A percentile compares a stretch with the other conserved stretches of the same genome.
phyloP scores from a whole-genome alignment of 2,329 filamentous ascomycete genomes.

The Verruconis gallopava region DNA sequence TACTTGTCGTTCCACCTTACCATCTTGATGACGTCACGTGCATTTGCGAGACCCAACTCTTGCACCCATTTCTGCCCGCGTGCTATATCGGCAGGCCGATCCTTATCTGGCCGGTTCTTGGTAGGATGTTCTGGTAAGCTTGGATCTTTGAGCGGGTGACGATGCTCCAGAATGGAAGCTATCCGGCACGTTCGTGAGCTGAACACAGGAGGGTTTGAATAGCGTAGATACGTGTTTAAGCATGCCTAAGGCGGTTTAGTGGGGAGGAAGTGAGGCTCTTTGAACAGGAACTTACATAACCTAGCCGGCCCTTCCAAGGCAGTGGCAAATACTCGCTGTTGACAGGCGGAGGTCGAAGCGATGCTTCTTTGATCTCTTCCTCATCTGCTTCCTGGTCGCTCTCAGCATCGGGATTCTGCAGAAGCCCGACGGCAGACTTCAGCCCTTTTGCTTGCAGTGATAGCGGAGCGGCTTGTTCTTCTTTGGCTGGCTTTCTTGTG shows the following conservation, averaged over 20 bases:
- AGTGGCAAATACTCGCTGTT: slow-evolving; percentile 74
- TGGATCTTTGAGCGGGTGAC: slow-evolving; percentile 66
- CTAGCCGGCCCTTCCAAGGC: slow-evolving; percentile 80
- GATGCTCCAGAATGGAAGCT: slow-evolving; percentile 76
- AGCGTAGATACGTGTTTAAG: slow-evolving; percentile 80
- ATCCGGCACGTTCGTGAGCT: slow-evolving; percentile 86
- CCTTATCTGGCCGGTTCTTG: slow-evolving; percentile 75
- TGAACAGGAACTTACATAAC: slow-evolving; percentile 49
- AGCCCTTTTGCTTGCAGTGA: not conserved
- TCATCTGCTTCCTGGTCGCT: slow-evolving; percentile 41
- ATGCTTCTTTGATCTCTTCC: slow-evolving; percentile 45
- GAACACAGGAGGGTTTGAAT: slow-evolving; percentile 72
- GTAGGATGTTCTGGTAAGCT: slow-evolving; percentile 64
- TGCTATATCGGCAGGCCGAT: slow-evolving; percentile 50
- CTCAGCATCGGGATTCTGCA: slow-evolving; percentile 23
- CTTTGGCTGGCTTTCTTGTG: slow-evolving; percentile 13
- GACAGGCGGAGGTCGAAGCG: slow-evolving; percentile 57
- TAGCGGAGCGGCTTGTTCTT: not conserved
- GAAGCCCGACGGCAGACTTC: not conserved
- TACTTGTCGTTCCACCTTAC: slow-evolving; percentile 85
- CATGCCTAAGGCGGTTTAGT: slow-evolving; percentile 50
- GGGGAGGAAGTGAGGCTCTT: not conserved
- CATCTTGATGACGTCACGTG: slow-evolving; percentile 72
- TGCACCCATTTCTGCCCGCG: slow-evolving; percentile 64
- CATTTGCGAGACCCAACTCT: slow-evolving; percentile 66